phyloP scores from a whole-genome alignment of 225 moss, liverwort and hornwort species.

The Straminergon stramineum region DNA sequence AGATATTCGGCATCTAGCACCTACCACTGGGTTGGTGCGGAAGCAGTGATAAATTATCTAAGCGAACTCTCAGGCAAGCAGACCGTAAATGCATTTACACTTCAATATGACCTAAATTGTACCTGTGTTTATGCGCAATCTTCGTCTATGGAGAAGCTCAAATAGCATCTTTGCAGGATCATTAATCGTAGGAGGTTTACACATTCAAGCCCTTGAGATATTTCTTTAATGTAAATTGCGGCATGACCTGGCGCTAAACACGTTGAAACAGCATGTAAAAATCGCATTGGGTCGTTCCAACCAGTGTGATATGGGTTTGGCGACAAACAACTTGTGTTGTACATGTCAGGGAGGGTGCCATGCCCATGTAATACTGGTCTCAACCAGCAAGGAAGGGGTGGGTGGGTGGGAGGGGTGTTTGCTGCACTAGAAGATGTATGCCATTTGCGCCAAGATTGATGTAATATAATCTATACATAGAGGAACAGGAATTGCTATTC shows the following conservation, averaged over 20 bases:
- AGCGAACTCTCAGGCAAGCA: constrained; percentile 36
- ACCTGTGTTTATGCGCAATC: not conserved
- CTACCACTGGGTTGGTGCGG: constrained; percentile 77
- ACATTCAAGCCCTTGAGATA: not conserved
- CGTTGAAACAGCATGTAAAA: not conserved
- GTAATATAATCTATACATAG: not conserved
- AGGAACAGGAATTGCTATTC: not conserved
- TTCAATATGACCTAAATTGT: not conserved
- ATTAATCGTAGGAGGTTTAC: not conserved
- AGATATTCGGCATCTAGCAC: constrained; percentile 26
- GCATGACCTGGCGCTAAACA: not conserved
- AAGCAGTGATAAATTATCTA: constrained; percentile 59
- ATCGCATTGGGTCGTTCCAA: not conserved
- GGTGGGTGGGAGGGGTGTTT: too few relatives aligned
- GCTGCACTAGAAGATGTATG: not conserved
- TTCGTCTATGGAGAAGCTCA: not conserved
- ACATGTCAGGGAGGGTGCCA: not conserved
- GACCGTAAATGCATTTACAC: not conserved
- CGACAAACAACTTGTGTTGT: not conserved
- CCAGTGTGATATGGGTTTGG: not conserved
- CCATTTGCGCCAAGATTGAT: not conserved
- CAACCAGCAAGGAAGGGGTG: not conserved
- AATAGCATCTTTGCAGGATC: not conserved
- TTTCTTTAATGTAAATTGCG: not conserved
- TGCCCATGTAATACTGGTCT: not conserved